Base-by-base conservation (phyloP, 106 monocot species). In the Allium cepa region DNA sequence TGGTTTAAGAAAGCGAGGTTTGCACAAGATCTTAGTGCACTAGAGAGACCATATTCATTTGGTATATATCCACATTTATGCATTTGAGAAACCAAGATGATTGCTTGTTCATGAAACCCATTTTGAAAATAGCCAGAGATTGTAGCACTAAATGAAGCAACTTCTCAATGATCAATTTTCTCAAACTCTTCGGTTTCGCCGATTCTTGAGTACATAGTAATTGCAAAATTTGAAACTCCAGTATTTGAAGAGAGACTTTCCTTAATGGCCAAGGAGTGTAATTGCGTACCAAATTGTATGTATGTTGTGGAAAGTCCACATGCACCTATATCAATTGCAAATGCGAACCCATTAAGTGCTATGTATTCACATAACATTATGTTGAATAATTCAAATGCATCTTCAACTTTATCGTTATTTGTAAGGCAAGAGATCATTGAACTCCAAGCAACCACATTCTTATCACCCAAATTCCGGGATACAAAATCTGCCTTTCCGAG, bases 371-470 rank as follows among this genome's bases (percentile, higher is more conserved):
- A 63, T 64, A 88, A 27, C 92, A 93, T 83, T 6, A 71, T 64
- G 48, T 16, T 0, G 26, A 86, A 93, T 17, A 83, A 12, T 53
- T 51, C 45, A 22, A 83, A 36, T 11, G 92, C 85, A 58, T 80
- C 83, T 8, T 85, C 72, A 17, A 65, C 47, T 71, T 70, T 59
- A 8, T 75, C 76, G 62, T 78, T 72, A 46, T 71, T 50, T 9
- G 83, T 36, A 49, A 62, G 85, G 14, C 76, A 77, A 13, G 85
- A 79, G 70, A 93, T 88, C 74, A 93, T 86, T 7, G 92, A 93
- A 66, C 79, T 82, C 88, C 92, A 93, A n/a, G 83, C 72, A 12
- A 93, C 79, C 12, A 88, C 77, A 72, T 78, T 93, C 68, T 65
- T 85, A 13, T 28, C n/a, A 26, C 71, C 58, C 18, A 83, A 22